Conservation (phyloP, 2,329 filamentous ascomycete species). For the Talaromyces funiculosus region DNA sequence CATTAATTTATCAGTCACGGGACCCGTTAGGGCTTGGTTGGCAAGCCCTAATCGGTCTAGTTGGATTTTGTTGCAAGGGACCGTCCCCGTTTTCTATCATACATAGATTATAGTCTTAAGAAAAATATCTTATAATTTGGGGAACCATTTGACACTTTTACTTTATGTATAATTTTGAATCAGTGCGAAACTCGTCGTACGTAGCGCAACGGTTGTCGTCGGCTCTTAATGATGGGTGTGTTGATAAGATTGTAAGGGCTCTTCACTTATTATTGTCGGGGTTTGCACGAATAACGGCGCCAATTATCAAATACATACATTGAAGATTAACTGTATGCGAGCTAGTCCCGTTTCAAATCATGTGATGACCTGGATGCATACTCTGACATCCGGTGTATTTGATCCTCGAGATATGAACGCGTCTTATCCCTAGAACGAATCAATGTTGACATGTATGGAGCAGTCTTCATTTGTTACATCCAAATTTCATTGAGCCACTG, state of each 20-base stretch:
- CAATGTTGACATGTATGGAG: background rate
- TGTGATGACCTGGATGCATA: background rate
- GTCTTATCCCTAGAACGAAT: background rate
- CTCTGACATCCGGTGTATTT: too few species aligned
- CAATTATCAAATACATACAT: background rate
- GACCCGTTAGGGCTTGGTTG: background rate
- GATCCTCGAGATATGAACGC: background rate
- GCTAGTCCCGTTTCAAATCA: background rate
- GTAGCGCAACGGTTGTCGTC: background rate
- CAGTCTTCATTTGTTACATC: background rate
- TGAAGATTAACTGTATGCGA: background rate
- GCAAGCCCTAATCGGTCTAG: background rate
- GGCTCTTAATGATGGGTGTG: background rate
- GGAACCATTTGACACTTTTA: background rate
- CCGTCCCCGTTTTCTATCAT: background rate
- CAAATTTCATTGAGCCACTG: background rate
- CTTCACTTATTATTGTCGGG: background rate
- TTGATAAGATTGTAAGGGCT: background rate
- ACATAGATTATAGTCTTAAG: background rate
- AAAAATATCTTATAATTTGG: background rate
- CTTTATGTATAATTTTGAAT: background rate
- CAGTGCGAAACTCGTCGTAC: background rate
- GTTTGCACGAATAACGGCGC: background rate
- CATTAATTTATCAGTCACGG: background rate
- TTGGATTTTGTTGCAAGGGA: background rate